Conservation (phyloP, 2,329 filamentous ascomycete genomes). For the Plectosphaerella cucumerina region DNA sequence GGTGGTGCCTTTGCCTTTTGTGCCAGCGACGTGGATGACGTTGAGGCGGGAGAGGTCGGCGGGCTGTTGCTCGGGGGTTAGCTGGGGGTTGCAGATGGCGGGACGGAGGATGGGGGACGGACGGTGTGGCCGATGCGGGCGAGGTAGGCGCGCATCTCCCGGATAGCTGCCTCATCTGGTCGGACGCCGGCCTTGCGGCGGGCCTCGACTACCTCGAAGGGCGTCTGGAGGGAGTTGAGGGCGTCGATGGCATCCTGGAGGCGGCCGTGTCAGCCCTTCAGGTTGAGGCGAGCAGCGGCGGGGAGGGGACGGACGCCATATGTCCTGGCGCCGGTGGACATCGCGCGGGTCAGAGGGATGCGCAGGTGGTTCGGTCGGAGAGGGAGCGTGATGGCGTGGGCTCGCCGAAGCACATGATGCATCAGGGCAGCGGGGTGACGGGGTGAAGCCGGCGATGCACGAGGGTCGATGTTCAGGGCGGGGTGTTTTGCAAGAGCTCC, state of each 20-base stretch:
- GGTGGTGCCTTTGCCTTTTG: slow-evolving; percentile 69
- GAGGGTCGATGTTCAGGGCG: not conserved
- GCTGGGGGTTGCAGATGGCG: not conserved
- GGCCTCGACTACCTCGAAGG: slow-evolving; percentile 74
- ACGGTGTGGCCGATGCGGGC: slow-evolving; percentile 71
- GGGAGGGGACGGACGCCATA: slow-evolving; percentile 8
- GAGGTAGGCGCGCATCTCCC: slow-evolving; percentile 78
- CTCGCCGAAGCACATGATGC: slow-evolving; percentile 12
- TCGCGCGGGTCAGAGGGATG: slow-evolving; percentile 4
- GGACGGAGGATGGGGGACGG: slow-evolving; percentile 10
- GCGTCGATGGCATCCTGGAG: slow-evolving; percentile 77
- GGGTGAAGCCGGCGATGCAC: not conserved
- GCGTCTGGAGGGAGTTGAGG: slow-evolving; percentile 88
- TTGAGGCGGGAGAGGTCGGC: slow-evolving; percentile 57
- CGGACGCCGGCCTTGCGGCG: slow-evolving; percentile 69
- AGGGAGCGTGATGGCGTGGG: slow-evolving; percentile 1
- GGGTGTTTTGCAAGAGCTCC: not conserved
- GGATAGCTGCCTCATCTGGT: slow-evolving; percentile 64
- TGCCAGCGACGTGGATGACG: slow-evolving; percentile 67
- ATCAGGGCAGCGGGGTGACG: slow-evolving; percentile 10
- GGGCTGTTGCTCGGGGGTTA: slow-evolving; percentile 18
- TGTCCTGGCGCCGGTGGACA: slow-evolving; percentile 8
- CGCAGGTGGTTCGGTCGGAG: not conserved
- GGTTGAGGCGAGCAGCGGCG: not conserved
- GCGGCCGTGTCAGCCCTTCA: not conserved